Conservation (phyloP, 139 green algal genomes). For the Asterochloris erici region DNA sequence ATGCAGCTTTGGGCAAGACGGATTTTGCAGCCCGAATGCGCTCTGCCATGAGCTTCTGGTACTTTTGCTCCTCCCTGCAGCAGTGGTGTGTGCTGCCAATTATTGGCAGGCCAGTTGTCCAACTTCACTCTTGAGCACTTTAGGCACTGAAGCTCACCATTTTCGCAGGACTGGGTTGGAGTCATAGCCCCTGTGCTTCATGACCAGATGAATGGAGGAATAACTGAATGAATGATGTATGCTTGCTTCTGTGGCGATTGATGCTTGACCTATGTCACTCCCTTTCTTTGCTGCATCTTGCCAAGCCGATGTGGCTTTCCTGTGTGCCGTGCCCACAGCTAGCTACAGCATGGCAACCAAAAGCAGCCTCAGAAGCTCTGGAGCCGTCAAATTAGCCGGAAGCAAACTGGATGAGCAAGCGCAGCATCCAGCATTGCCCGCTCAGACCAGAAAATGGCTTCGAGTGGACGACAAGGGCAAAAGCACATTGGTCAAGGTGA, state of each 20-base stretch:
- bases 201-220: not conserved
- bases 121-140: not conserved
- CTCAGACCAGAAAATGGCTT: conserved; percentile 14
- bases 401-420: not conserved
- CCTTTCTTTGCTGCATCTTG: not conserved
- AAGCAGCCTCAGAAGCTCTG: not conserved
- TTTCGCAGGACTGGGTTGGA: conserved; percentile 1
- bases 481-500: conserved; percentile 9
- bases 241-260: not conserved
- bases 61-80: conserved; percentile 15
- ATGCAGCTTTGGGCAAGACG: not conserved
- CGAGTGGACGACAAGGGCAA: conserved; percentile 12
- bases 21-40: conserved; percentile 8
- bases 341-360: not conserved
- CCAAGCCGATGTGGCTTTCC: not conserved
- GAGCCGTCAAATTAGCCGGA: not conserved
- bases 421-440: not conserved
- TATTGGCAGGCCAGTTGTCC: not conserved
- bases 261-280: not conserved
- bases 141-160: not conserved
- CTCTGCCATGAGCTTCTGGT: conserved; percentile 8
- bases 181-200: conserved; percentile 1
- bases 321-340: not conserved
- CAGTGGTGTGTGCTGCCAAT: not conserved
- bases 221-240: not conserved